These are phyloP conservation scores for Exophiala sp. DNA, from an alignment of 2,329 filamentous ascomycete species.

Conservation along the genomic window DNA sequence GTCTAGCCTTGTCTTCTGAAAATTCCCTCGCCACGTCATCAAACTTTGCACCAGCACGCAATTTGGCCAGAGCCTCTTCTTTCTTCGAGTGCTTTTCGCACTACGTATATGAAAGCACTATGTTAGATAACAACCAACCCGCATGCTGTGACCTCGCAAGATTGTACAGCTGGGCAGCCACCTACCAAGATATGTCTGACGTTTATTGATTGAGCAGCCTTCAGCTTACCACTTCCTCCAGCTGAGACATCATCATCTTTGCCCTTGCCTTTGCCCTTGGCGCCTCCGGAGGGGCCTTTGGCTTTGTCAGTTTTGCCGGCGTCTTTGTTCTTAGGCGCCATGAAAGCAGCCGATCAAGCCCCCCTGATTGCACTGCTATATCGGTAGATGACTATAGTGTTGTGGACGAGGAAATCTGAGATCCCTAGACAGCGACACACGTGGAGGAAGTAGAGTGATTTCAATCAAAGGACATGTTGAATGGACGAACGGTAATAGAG, in stretches of 20 bases:
- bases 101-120: constrained; percentile 25
- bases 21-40: constrained; percentile 60
- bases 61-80: constrained; percentile 57
- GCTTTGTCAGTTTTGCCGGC: constrained; percentile 30
- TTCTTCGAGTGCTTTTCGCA: constrained; percentile 62
- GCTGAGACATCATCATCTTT: constrained; percentile 35
- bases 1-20: constrained; percentile 60
- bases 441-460: background rate
- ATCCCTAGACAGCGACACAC: too few relatives aligned
- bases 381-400: background rate
- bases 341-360: constrained; percentile 17
- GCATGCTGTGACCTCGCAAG: too few relatives aligned
- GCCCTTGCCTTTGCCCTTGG: constrained; percentile 37
- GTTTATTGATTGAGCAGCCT: constrained; percentile 59
- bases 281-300: constrained; percentile 27
- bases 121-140: background rate
- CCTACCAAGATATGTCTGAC: constrained; percentile 57
- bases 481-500: background rate
- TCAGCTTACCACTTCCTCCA: constrained; percentile 39
- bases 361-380: background rate
- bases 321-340: constrained; percentile 41
- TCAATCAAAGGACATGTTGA: too few relatives aligned
- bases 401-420: too few relatives aligned
- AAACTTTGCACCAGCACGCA: constrained; percentile 56
- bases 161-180: constrained; percentile 1